These are phyloP conservation scores for Phaeosphaeria sp. DNA, from an alignment of 2,329 filamentous ascomycete species.

Conservation along the genomic window DNA sequence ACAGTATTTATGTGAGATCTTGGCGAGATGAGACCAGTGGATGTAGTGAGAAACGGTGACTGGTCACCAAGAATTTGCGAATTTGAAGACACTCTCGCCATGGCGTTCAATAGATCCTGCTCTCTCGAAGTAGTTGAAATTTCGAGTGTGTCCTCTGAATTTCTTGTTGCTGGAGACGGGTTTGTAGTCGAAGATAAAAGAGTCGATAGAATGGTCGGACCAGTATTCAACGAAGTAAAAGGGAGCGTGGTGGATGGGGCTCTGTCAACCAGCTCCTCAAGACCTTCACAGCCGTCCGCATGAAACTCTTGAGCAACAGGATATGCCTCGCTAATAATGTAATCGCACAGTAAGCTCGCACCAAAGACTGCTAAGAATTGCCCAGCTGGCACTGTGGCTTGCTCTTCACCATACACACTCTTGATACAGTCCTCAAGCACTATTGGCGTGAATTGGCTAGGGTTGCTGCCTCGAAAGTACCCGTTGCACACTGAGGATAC, in stretches of 20 bases:
- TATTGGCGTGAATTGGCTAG: constrained; percentile 16
- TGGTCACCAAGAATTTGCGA: too few relatives aligned
- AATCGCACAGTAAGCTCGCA: constrained; percentile 27
- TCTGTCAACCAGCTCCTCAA: constrained; percentile 20
- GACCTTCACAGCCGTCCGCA: constrained; percentile 21
- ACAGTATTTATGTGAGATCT: too few relatives aligned
- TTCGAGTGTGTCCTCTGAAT: not conserved
- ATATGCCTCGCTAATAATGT: constrained; percentile 24
- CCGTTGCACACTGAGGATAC: constrained; percentile 24
- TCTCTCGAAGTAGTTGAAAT: not conserved
- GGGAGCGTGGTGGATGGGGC: constrained; percentile 7
- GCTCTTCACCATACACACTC: constrained; percentile 22
- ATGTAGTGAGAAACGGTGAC: too few relatives aligned
- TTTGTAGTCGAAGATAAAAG: too few relatives aligned
- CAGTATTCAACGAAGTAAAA: not conserved
- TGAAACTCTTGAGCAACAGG: constrained; percentile 25
- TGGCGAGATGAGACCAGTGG: too few relatives aligned
- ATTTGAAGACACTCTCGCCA: too few relatives aligned
- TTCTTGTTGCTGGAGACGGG: not conserved
- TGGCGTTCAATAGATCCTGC: too few relatives aligned
- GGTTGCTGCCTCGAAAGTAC: constrained; percentile 19
- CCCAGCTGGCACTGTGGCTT: constrained; percentile 12
- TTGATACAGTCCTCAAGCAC: constrained; percentile 23
- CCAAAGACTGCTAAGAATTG: constrained; percentile 29
- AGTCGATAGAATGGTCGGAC: not conserved